Base-by-base conservation (phyloP, 345 rosid species). In the Draba incana region DNA sequence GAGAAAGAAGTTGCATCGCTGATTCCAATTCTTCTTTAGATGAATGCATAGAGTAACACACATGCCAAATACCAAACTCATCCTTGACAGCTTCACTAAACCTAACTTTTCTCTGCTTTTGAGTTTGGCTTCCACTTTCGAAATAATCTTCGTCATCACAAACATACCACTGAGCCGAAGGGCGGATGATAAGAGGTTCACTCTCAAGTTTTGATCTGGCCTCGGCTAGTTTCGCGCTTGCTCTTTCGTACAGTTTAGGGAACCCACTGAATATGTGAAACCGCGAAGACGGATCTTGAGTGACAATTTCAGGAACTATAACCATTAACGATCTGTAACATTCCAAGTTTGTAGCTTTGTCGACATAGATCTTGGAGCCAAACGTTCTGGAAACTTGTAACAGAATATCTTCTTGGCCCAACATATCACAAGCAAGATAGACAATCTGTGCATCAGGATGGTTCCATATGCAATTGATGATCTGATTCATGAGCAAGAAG, bases 121-220 rank as follows among this genome's bases (percentile, higher is more conserved):
- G 78, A 38, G 6, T 27, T 23, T 68, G 77, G 50, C 71, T 78
- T 13, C 59, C 82, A 23, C 65, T 69, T 59, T 65, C 68, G 0
- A 49, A 77, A 74, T 57, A 58, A 51, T 78, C 88, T 59, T 79
- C 92, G 55, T 84, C 88, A 35, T 81, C 88, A 47, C 88, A 84
- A 33, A 80, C 93, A 75, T 88, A 92, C 92, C 97, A 88, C 82
- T 88, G 95, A 12, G 98, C 81, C 24, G 96, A 92, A 80, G 97
- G 85, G 30, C 84, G 85, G 49, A 90, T 84, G 52, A 92, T 84
- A 49, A 90, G 85, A 58, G 98, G 98, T 39, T 88, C 88, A 1
- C 80, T 82, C 75, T 75, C 80, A 45, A 27, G 77, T 75, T 78
- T 88, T 9, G 78, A 73, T 74, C 66, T 81, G 6, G 98, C 96